Evolutionary conservation across 345 rosid genomes (phyloP), one percentile per base, ranked within the genome.

Genomic region (Camelina hispida): DNA sequence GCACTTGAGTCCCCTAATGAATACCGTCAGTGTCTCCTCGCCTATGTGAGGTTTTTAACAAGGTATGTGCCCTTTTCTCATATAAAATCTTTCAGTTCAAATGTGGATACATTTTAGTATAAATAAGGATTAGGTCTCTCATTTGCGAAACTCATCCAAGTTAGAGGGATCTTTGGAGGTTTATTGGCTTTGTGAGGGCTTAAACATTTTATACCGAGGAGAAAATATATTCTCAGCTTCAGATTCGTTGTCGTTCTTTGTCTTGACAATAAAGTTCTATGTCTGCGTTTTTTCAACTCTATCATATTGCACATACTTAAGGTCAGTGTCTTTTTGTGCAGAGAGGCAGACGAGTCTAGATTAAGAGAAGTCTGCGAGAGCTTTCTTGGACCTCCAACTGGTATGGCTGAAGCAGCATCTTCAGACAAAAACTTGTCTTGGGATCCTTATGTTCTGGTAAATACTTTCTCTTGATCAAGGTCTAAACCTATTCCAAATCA

Each of bases 351-450:
- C 42, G 98, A 95, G 72, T 93, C 96, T 23, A 92, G 98, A 55
- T 78, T 96, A 75, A 87, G 99, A 58, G 99, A 96, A 86, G 88
- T 91, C 30, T 93, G 91, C 48, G 98, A 96, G 84, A 87, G 87
- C 81, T 96, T 93, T 84, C 91, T 93, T 56, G 99, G 98, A 74
- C 98, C 99, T 65, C 99, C 99, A 11, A 86, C 89, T 76, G 96
- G 98, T 68, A 89, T 93, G 94, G 66, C 79, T 56, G 91, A 84
- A 77, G 81, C 88, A 18, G 35, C 83, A 61, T 64, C 86, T 63
- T 80, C 83, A 30, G 90, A 88, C 73, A 13, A 80, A 43, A 81
- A 80, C 72, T 79, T 81, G 51, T 83, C 88, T 51, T 93, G 99
- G 99, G 96, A 96, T 84, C 98, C 99, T 67, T 81, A 48, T 78